Evolutionary conservation across 2,329 filamentous ascomycete genomes (phyloP).

Genomic region (Arthrobotrys megalospora): DNA sequence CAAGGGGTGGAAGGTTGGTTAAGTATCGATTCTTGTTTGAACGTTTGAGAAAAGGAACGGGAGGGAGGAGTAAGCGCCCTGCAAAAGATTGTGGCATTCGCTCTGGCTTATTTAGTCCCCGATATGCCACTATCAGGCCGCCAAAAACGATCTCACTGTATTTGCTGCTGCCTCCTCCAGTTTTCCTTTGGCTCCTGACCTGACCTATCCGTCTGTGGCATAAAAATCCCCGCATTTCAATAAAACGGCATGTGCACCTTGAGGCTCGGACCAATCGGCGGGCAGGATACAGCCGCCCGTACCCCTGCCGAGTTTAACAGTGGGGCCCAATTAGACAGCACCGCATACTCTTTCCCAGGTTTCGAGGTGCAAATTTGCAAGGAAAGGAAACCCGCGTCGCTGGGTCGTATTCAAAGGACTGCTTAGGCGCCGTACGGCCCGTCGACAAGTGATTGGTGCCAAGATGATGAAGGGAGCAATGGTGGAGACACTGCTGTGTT

Average conservation of each 20-base stretch:
- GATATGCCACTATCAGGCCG: conserved; percentile 17
- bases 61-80: conserved; percentile 25
- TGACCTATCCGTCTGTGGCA: conserved; percentile 21
- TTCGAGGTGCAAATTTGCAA: conserved; percentile 6
- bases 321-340: conserved; percentile 28
- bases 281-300: conserved; percentile 52
- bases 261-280: conserved; percentile 40
- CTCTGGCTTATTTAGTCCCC: conserved; percentile 30
- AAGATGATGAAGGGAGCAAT: conserved; percentile 9
- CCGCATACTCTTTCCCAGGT: conserved; percentile 19
- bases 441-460: conserved; percentile 27
- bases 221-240: conserved; percentile 55
- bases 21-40: conserved; percentile 32
- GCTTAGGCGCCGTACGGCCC: conserved; percentile 25
- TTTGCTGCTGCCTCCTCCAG: conserved; percentile 20
- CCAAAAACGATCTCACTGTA: conserved; percentile 13
- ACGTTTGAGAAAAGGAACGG: conserved; percentile 17
- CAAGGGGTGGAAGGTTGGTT: conserved; percentile 34
- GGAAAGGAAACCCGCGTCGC: conserved; percentile 14
- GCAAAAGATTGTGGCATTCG: conserved; percentile 11
- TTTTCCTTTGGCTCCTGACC: conserved; percentile 33
- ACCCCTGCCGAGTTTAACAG: background rate
- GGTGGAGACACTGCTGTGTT: conserved; percentile 21
- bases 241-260: conserved; percentile 34
- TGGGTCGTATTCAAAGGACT: conserved; percentile 12